Conservation (phyloP, 2,329 filamentous ascomycete genomes). For the Beauveria sp. region DNA sequence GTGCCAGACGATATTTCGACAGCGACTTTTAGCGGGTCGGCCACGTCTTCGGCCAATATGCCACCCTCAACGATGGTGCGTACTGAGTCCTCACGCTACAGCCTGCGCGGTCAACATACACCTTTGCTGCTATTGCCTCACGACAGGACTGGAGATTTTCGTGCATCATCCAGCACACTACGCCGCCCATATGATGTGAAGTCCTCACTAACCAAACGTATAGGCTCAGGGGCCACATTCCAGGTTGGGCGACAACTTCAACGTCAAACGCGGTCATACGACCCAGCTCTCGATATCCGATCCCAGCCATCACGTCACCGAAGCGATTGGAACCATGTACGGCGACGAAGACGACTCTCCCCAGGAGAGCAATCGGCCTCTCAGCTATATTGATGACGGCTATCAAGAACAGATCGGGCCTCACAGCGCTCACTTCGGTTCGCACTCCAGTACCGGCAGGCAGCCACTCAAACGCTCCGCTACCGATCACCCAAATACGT, state of each 20-base stretch:
- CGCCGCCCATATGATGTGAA: not conserved
- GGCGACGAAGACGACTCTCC: slow-evolving; percentile 64
- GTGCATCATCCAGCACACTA: not conserved
- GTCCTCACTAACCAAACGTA: slow-evolving; percentile 4
- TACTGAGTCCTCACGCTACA: slow-evolving; percentile 14
- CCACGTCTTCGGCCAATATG: slow-evolving; percentile 29
- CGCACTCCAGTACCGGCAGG: slow-evolving; percentile 30
- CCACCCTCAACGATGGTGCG: slow-evolving; percentile 43
- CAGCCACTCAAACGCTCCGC: slow-evolving; percentile 34
- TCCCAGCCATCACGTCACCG: slow-evolving; percentile 87
- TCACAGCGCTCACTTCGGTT: slow-evolving; percentile 23
- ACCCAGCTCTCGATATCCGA: slow-evolving; percentile 67
- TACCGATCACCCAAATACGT: slow-evolving; percentile 33
- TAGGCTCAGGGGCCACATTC: slow-evolving; percentile 49
- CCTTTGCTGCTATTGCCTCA: not conserved
- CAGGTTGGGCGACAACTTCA: slow-evolving; percentile 49
- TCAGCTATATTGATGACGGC: slow-evolving; percentile 62
- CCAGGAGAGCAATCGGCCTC: slow-evolving; percentile 49
- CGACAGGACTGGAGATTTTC: not conserved
- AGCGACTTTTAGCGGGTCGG: slow-evolving; percentile 25
- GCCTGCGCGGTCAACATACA: not conserved
- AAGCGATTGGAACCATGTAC: slow-evolving; percentile 87
- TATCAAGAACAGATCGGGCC: slow-evolving; percentile 41
- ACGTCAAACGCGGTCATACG: slow-evolving; percentile 50
- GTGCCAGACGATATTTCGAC: slow-evolving; percentile 9